Base-by-base conservation (phyloP, 805 yeast species). In the Cyberlindnera suaveolens region DNA sequence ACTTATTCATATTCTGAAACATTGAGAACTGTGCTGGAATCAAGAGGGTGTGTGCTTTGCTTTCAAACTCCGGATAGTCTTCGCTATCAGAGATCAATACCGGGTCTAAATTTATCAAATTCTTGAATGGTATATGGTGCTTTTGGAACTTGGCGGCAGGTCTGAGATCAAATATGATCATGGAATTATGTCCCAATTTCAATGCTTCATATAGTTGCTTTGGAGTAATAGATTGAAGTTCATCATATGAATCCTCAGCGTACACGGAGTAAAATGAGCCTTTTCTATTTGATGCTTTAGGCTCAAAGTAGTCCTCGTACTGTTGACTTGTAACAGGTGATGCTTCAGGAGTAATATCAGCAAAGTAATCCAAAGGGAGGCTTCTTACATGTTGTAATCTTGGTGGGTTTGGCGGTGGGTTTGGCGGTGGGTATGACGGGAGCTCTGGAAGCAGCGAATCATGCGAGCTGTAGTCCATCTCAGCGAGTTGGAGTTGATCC, bases 161-260 rank as follows among this genome's bases (percentile, higher is more conserved):
- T 38, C 77, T 58, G 15, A 73, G 46, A 52, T 73, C 77, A 37
- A 72, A 57, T 6, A 73, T 41, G 18, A 73, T 45, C 3, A 48
- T 34, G 2, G 77, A 74, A 15, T 67, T 68, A 36, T 72, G 63
- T 15, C 69, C 70, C 39, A 59, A 66, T 42, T 57, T 65, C 39
- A 78, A 58, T 3, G 66, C 63, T 3, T 72, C 56, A 43, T 73
- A 62, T 5, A 77, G 56, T 55, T 61, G 53, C 31, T 63, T 64
- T 10, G 72, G 56, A 1, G 71, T 58, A 6, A 68, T 60, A 13
- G 61, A 59, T 10, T 88, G 87, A 52, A 84, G 86, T 38, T 48
- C 48, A 5, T 50, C 50, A 6, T 57, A 66, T 6, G 54, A 54
- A 14, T 58, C 64, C 40, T 52, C 53, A 52, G 66, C 67, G 46